Evolutionary conservation across 1,284 basidiomycete species (phyloP).

Genomic region (Veloporphyrellus conicus): DNA sequence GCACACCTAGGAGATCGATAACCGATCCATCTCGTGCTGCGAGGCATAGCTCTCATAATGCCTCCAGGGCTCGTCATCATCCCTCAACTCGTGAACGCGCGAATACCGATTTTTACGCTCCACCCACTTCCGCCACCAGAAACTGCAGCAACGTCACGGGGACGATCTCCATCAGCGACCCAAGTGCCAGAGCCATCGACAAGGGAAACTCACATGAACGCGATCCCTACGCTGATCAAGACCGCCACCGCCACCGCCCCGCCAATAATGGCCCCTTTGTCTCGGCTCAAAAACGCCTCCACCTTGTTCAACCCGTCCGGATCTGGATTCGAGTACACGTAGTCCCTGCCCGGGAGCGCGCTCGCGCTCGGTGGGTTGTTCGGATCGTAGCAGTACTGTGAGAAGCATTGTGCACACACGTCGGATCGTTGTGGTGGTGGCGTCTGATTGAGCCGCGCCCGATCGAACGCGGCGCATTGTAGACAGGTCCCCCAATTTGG

Average conservation of each 20-base stretch:
- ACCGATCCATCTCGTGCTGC: slow-evolving; percentile 16
- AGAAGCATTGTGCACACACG: slow-evolving; percentile 29
- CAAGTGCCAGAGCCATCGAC: no score
- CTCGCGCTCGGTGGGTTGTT: slow-evolving; percentile 23
- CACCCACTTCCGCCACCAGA: slow-evolving; percentile 27
- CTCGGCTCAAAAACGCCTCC: slow-evolving; percentile 16
- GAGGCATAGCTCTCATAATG: slow-evolving; percentile 19
- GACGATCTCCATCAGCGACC: no score
- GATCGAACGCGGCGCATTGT: slow-evolving; percentile 43
- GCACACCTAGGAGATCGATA: slow-evolving; percentile 5
- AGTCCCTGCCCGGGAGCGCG: slow-evolving; percentile 19
- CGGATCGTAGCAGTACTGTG: slow-evolving; percentile 36
- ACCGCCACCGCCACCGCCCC: slow-evolving; percentile 12
- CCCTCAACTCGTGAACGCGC: slow-evolving; percentile 28
- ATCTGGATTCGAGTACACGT: slow-evolving; percentile 27
- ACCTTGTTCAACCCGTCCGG: slow-evolving; percentile 21
- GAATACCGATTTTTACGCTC: slow-evolving; percentile 24
- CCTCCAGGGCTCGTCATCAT: slow-evolving; percentile 33
- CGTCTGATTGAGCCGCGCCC: slow-evolving; percentile 32
- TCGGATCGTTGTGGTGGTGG: slow-evolving; percentile 21
- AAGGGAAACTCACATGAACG: slow-evolving; percentile 26
- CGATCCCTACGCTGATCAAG: slow-evolving; percentile 18
- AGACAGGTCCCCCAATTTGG: slow-evolving; percentile 39
- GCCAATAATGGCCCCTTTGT: slow-evolving; percentile 27
- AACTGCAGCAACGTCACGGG: slow-evolving; percentile 20